These are phyloP conservation scores for Trichoderma hamatum DNA, from an alignment of 2,329 filamentous ascomycete genomes.

Conservation along the genomic window DNA sequence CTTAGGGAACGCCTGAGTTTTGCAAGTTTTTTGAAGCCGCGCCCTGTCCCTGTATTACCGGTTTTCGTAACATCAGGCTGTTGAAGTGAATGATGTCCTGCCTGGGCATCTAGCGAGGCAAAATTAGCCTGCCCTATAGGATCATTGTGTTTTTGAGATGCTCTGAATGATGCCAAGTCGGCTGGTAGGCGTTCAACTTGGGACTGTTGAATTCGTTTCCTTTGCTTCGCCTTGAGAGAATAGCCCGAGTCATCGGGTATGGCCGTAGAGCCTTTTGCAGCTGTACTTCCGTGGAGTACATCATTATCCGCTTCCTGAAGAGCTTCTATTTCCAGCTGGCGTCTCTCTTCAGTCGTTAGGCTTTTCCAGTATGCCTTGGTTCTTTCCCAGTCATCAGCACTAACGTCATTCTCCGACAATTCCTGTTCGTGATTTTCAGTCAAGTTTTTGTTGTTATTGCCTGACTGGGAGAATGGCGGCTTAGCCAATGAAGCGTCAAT, in stretches of 20 bases:
- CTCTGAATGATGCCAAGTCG: background rate
- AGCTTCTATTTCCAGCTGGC: conserved; percentile 62
- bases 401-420: background rate
- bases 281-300: conserved; percentile 24
- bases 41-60: background rate
- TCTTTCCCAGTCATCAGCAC: conserved; percentile 63
- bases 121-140: background rate
- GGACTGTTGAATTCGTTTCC: background rate
- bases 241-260: background rate
- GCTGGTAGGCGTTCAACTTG: background rate
- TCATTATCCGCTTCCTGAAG: conserved; percentile 55
- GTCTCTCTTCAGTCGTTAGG: conserved; percentile 63
- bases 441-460: background rate
- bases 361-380: conserved; percentile 72
- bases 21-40: background rate
- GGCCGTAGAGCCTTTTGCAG: background rate
- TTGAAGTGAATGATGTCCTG: background rate
- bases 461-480: conserved; percentile 40
- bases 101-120: conserved; percentile 8
- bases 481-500: conserved; percentile 72
- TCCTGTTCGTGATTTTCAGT: background rate
- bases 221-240: background rate
- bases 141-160: background rate
- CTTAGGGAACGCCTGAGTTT: background rate
- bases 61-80: background rate